A percentile compares a stretch with the other conserved stretches of the same genome.
Conservation (phyloP, 768 basidiomycete species). For the Auriculariales sp. region DNA sequence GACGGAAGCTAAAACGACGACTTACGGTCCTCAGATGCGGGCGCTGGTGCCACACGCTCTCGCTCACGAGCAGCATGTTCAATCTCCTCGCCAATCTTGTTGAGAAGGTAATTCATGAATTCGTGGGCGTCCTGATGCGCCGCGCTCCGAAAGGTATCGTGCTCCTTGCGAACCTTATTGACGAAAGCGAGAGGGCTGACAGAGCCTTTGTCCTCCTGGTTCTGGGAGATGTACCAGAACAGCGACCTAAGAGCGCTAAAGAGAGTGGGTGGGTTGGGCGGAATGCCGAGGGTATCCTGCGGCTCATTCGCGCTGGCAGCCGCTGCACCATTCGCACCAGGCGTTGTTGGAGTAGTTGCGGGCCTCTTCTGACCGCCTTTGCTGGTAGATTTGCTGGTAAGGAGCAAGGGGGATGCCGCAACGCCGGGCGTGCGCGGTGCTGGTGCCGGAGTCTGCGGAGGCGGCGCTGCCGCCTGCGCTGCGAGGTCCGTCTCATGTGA, state of each 20-base stretch:
- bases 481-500: constrained; percentile 28
- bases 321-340: background rate
- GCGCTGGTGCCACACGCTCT: constrained; percentile 12
- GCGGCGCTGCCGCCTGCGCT: constrained; percentile 17
- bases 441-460: constrained; percentile 17
- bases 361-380: background rate
- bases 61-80: constrained; percentile 28
- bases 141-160: constrained; percentile 78
- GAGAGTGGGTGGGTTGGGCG: constrained; percentile 54
- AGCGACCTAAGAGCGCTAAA: constrained; percentile 90
- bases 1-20: constrained; percentile 9
- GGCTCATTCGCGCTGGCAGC: constrained; percentile 6
- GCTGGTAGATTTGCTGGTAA: constrained; percentile 10
- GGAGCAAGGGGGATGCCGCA: constrained; percentile 14
- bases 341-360: constrained; percentile 1
- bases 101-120: constrained; percentile 88
- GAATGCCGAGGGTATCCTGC: constrained; percentile 30
- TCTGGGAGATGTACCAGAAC: constrained; percentile 68
- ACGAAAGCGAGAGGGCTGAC: constrained; percentile 85
- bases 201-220: constrained; percentile 67
- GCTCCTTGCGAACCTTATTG: constrained; percentile 83
- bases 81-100: constrained; percentile 86
- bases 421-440: constrained; percentile 17
- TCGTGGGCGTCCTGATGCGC: constrained; percentile 99
- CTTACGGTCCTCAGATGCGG: constrained; percentile 53